These are phyloP conservation scores for Plectosphaerella cucumerina DNA, from an alignment of 2,329 filamentous ascomycete genomes.

Conservation along the genomic window DNA sequence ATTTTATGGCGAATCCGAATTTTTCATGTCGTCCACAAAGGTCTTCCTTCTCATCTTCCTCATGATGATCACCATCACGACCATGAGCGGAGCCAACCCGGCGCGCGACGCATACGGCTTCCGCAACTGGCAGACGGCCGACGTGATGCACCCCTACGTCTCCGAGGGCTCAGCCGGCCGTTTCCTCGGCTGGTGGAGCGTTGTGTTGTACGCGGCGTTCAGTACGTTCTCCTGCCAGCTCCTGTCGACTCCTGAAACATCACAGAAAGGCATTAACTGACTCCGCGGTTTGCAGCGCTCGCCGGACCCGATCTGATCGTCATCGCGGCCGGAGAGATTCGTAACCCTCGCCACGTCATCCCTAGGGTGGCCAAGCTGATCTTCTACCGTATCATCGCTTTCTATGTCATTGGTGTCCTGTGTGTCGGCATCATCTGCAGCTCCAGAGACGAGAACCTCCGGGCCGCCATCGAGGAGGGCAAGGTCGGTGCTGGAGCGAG, in stretches of 20 bases:
- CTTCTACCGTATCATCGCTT: slow-evolving; percentile 66
- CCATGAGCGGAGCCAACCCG: slow-evolving; percentile 66
- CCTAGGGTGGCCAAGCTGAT: slow-evolving; percentile 69
- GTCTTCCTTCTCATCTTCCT: slow-evolving; percentile 49
- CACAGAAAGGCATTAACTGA: too few species aligned
- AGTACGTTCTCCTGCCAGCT: too few species aligned
- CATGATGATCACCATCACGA: slow-evolving; percentile 60
- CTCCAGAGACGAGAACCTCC: slow-evolving; percentile 52
- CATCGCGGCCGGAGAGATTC: slow-evolving; percentile 52
- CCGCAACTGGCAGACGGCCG: slow-evolving; percentile 43
- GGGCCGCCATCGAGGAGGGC: slow-evolving; percentile 47
- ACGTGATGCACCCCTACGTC: slow-evolving; percentile 27
- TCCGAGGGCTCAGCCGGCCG: slow-evolving; percentile 48
- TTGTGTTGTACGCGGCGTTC: slow-evolving; percentile 64
- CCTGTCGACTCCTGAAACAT: too few species aligned
- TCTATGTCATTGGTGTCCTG: slow-evolving; percentile 65
- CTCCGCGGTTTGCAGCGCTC: too few species aligned
- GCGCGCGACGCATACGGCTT: slow-evolving; percentile 45
- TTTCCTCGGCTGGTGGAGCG: slow-evolving; percentile 53
- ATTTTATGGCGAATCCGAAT: slow-evolving; percentile 39
- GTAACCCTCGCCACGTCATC: slow-evolving; percentile 61
- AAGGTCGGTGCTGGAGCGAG: slow-evolving; percentile 47
- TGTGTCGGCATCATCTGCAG: slow-evolving; percentile 56
- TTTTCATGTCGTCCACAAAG: slow-evolving; percentile 53
- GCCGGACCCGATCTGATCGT: slow-evolving; percentile 64